Conservation (phyloP, 768 basidiomycete genomes). For the Lentinula sp. region DNA sequence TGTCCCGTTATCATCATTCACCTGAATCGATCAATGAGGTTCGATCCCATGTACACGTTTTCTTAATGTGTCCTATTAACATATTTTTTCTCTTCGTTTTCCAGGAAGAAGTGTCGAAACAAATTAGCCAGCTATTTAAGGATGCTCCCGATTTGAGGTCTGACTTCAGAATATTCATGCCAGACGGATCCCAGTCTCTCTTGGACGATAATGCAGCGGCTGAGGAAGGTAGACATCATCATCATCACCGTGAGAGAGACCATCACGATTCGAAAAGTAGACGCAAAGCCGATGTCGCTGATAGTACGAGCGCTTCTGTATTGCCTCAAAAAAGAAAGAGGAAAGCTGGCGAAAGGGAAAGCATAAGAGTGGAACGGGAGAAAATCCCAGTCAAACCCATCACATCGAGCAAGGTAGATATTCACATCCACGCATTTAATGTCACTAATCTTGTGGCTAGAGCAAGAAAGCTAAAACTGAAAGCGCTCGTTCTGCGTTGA, state of each 20-base stretch:
- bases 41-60: slow-evolving; percentile 9
- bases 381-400: slow-evolving; percentile 21
- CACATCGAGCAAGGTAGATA: slow-evolving; percentile 33
- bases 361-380: slow-evolving; percentile 28
- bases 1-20: slow-evolving; percentile 57
- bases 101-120: slow-evolving; percentile 62
- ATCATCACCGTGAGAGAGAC: slow-evolving; percentile 2
- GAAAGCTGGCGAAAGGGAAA: slow-evolving; percentile 42
- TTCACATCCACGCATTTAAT: neutral
- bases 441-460: neutral
- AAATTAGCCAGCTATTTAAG: slow-evolving; percentile 66
- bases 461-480: slow-evolving; percentile 29
- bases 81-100: neutral
- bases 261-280: slow-evolving; percentile 32
- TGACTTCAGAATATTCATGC: slow-evolving; percentile 74
- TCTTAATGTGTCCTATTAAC: slow-evolving; percentile 9
- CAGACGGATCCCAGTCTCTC: slow-evolving; percentile 46
- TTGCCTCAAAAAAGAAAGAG: slow-evolving; percentile 68
- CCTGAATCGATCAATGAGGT: slow-evolving; percentile 61
- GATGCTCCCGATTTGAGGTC: slow-evolving; percentile 69
- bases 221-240: slow-evolving; percentile 15
- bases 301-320: slow-evolving; percentile 25
- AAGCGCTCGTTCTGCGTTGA: neutral
- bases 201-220: slow-evolving; percentile 32
- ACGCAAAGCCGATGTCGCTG: slow-evolving; percentile 38